Percentiles rank a stretch among this genome's conserved stretches.
Conservation (phyloP, 495 filamentous ascomycete species). For the Staphylotrichum tortipilum region DNA sequence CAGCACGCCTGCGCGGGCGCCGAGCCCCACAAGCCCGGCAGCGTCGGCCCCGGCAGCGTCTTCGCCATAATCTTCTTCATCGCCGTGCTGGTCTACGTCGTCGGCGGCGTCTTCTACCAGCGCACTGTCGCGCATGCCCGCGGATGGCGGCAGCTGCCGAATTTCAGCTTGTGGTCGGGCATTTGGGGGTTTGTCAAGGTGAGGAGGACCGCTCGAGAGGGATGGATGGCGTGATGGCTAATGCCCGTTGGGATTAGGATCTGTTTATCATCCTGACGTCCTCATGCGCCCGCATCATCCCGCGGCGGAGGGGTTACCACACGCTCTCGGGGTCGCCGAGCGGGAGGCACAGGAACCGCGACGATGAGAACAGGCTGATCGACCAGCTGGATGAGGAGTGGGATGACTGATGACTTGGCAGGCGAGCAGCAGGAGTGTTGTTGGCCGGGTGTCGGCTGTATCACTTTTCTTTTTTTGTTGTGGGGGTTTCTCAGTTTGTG, state of each 20-base stretch:
- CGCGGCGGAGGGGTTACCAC: conserved; percentile 55
- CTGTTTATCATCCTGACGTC: conserved; percentile 71
- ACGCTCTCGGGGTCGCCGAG: conserved; percentile 42
- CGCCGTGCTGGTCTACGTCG: conserved; percentile 75
- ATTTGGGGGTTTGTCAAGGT: conserved; percentile 77
- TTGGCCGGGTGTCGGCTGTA: neutral
- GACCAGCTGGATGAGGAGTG: conserved; percentile 95
- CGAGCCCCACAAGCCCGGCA: conserved; percentile 52
- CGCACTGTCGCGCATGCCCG: conserved; percentile 89
- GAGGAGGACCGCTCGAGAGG: conserved; percentile 23
- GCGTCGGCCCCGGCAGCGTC: conserved; percentile 73
- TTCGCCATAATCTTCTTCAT: conserved; percentile 89
- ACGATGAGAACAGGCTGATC: conserved; percentile 88
- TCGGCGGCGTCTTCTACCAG: conserved; percentile 92
- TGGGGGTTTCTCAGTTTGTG: no score
- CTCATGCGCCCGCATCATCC: conserved; percentile 60
- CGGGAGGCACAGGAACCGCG: conserved; percentile 44
- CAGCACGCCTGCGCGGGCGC: conserved; percentile 67
- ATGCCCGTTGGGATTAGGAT: conserved; percentile 48
- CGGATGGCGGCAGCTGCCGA: conserved; percentile 92
- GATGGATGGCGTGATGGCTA: neutral
- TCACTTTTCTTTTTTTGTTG: neutral
- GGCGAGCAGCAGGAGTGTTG: no score
- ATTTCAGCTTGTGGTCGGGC: conserved; percentile 88
- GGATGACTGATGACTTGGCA: conserved; percentile 40